Evolutionary conservation across 257 asterid species (phyloP), one percentile per base, ranked within the genome.

Genomic region (Nicotiana otophora): DNA sequence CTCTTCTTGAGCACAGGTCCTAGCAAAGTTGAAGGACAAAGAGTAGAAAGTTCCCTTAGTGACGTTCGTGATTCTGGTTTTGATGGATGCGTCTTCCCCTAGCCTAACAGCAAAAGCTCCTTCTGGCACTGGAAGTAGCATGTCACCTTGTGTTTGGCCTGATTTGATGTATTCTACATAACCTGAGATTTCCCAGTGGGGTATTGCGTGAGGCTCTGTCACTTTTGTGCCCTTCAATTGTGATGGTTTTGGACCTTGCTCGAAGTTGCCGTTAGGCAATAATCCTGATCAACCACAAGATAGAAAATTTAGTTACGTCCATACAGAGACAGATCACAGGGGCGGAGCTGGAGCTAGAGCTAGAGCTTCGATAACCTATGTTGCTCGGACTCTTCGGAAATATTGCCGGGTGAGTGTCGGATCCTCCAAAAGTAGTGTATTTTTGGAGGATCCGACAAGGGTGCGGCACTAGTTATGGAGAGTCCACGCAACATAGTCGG

Each of bases 1-100:
- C 86, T 92, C 97, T 19, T 93, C 97, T 81, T 94, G 97, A 2
- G 94, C 97, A 78, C 98, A 94, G 1, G 97, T 94, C 63, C 97
- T 87, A 0, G 92, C 95, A 1, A 96, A 94, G 78, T 88, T 85
- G 60, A 95, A 93, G 0, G 98, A 89, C 9, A 95, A 20, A 0
- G 98, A 84, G 70, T 95, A 90, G 42, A 90, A 93, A 55, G 62
- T 81, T 5, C 93, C 92, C 0, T 75, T 87, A 15, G 64, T 75
- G 7, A 79, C 82, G 1, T 88, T 92, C 70, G 81, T 86, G 9
- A 89, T 80, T 15, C 79, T 90, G 5, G 96, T 92, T 87, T 88
- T 95, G 69, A 93, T 87, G 7, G 90, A 91, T 0, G 98, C 92
- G 54, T 95, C 97, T 31, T 95, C 96, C 2, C 98, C 98, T 0